Evolutionary conservation across 139 green algal species (phyloP).

Genomic region (Auxenochlorella pyrenoidosa): DNA sequence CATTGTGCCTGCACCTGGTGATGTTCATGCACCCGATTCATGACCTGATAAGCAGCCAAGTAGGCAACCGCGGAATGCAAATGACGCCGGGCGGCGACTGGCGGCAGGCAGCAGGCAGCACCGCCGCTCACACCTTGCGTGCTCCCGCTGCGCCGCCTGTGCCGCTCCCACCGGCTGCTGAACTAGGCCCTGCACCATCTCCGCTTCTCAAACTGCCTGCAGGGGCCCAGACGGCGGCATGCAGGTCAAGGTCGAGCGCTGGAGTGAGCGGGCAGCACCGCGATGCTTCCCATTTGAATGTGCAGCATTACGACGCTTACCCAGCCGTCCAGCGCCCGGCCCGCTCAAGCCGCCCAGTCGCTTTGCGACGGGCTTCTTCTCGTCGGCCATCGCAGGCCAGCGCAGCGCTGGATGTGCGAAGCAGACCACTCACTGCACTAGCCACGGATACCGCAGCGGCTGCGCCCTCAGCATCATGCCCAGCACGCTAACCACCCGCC

Average conservation of each 20-base stretch:
- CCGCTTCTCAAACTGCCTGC: slow-evolving; percentile 3
- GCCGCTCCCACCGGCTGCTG: neutral
- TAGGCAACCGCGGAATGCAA: too few species aligned
- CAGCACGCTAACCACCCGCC: neutral
- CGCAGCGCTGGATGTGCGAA: neutral
- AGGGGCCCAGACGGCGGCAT: neutral
- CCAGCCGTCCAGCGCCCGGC: neutral
- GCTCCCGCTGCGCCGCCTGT: neutral
- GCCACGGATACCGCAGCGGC: too few species aligned
- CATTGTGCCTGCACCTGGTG: too few species aligned
- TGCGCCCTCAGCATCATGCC: neutral
- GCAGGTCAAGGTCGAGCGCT: neutral
- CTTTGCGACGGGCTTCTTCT: slow-evolving; percentile 35
- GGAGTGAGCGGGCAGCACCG: too few species aligned
- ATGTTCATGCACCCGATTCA: too few species aligned
- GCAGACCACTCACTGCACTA: neutral
- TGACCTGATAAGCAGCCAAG: too few species aligned
- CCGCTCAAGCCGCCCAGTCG: slow-evolving; percentile 35
- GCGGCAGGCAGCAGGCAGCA: neutral
- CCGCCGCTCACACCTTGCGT: slow-evolving; percentile 25
- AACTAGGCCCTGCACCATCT: slow-evolving; percentile 19
- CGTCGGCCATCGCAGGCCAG: neutral
- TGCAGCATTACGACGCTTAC: neutral
- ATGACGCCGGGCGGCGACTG: neutral
- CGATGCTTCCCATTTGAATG: too few species aligned